Evolutionary conservation across 495 filamentous ascomycete genomes (phyloP).

Genomic region (Aspergillus cristatus): DNA sequence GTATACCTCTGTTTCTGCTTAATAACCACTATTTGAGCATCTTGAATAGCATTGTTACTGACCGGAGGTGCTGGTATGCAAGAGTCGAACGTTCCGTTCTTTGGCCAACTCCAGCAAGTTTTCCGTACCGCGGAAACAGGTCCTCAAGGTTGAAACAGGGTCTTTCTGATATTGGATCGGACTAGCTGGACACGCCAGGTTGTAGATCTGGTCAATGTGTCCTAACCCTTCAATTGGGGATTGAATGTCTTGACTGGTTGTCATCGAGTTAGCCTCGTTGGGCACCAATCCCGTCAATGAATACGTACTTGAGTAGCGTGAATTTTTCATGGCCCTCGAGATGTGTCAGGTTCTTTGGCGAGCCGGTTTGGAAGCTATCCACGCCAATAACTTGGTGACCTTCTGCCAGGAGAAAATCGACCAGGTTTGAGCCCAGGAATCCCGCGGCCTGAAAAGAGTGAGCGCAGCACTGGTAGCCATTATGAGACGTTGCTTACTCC

Average conservation of each 20-base stretch:
- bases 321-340: conserved; percentile 5
- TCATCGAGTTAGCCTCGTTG: background rate
- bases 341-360: conserved; percentile 6
- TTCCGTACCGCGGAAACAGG: conserved; percentile 7
- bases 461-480: background rate
- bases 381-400: conserved; percentile 10
- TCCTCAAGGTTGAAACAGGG: conserved; percentile 8
- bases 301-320: conserved; percentile 7
- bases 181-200: conserved; percentile 15
- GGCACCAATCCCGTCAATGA: background rate
- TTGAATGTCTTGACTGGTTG: conserved; percentile 10
- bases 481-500: background rate
- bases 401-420: conserved; percentile 10
- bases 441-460: conserved; percentile 24
- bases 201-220: conserved; percentile 10
- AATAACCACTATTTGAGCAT: background rate
- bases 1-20: conserved; percentile 8
- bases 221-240: conserved; percentile 1
- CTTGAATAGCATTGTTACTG: background rate
- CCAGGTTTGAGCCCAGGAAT: conserved; percentile 11
- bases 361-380: conserved; percentile 10
- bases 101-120: conserved; percentile 10
- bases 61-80: conserved; percentile 14
- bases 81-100: conserved; percentile 3
- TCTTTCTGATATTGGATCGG: conserved; percentile 14